These are phyloP conservation scores for Cercis canadensis DNA, from an alignment of 306 rosid genomes.

Conservation along the genomic window DNA sequence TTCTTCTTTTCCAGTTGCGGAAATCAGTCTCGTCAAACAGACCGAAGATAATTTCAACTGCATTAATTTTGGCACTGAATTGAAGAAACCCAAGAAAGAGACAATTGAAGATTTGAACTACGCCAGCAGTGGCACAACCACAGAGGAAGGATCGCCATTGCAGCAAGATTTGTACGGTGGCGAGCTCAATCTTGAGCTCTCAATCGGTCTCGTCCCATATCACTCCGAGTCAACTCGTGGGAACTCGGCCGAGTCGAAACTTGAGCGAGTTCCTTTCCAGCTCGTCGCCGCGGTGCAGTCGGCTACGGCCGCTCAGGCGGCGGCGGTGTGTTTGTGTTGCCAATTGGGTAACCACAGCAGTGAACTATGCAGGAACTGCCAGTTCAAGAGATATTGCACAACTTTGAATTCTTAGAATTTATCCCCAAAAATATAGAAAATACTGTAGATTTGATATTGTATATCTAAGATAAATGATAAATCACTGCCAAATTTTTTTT, in stretches of 20 bases:
- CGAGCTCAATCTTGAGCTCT: slow-evolving; percentile 62
- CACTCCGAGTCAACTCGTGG: slow-evolving; percentile 44
- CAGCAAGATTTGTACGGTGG: not conserved
- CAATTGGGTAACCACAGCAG: slow-evolving; percentile 46
- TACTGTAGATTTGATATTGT: too few relatives aligned
- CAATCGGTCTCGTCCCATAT: slow-evolving; percentile 60
- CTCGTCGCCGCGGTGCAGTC: slow-evolving; percentile 13
- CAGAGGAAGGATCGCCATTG: slow-evolving; percentile 49
- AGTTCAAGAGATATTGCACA: slow-evolving; percentile 39
- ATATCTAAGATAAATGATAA: too few relatives aligned
- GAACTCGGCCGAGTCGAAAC: slow-evolving; percentile 60
- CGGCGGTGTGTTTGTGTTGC: slow-evolving; percentile 51
- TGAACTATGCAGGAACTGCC: slow-evolving; percentile 49
- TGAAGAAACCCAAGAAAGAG: slow-evolving; percentile 31
- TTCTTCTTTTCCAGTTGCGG: slow-evolving; percentile 32
- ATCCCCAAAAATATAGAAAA: too few relatives aligned
- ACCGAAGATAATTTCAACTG: not conserved
- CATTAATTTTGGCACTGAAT: not conserved
- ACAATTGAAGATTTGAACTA: slow-evolving; percentile 40
- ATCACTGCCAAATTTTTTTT: too few relatives aligned
- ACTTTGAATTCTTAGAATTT: slow-evolving; percentile 1
- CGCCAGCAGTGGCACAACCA: slow-evolving; percentile 61
- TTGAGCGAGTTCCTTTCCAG: not conserved
- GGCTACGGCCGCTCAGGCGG: not conserved
- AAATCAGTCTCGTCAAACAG: slow-evolving; percentile 34